Conservation (phyloP, 257 asterid species). For the Rhazya stricta region DNA sequence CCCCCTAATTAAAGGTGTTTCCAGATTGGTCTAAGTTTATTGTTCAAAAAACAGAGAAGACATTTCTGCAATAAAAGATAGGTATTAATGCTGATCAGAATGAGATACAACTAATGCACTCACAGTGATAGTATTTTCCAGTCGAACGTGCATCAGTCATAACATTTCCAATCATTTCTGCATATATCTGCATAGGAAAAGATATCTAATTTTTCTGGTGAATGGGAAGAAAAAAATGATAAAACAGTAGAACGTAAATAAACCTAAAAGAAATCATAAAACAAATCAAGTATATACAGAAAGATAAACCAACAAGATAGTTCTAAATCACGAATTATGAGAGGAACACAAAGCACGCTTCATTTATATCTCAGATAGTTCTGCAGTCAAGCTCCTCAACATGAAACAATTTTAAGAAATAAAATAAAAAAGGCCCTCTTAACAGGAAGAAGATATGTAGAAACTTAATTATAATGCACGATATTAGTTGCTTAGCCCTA, state of each 20-base stretch:
- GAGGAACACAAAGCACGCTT: background rate
- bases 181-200: constrained; percentile 63
- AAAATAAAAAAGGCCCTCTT: background rate
- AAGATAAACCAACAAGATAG: background rate
- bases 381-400: background rate
- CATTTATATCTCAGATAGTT: background rate
- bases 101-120: constrained; percentile 24
- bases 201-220: background rate
- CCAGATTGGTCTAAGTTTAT: background rate
- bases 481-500: too few species aligned
- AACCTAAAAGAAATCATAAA: background rate
- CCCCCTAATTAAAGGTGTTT: background rate
- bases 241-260: background rate
- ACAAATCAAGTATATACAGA: too few species aligned
- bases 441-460: background rate
- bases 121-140: constrained; percentile 97
- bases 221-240: background rate
- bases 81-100: background rate
- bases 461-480: background rate
- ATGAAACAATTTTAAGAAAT: background rate
- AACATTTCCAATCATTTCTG: constrained; percentile 93
- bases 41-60: background rate
- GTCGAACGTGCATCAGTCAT: constrained; percentile 98
- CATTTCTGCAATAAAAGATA: background rate
- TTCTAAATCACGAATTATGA: background rate